These are phyloP conservation scores for Saccharomycopsis sp. DNA, from an alignment of 805 yeast genomes.

Conservation along the genomic window DNA sequence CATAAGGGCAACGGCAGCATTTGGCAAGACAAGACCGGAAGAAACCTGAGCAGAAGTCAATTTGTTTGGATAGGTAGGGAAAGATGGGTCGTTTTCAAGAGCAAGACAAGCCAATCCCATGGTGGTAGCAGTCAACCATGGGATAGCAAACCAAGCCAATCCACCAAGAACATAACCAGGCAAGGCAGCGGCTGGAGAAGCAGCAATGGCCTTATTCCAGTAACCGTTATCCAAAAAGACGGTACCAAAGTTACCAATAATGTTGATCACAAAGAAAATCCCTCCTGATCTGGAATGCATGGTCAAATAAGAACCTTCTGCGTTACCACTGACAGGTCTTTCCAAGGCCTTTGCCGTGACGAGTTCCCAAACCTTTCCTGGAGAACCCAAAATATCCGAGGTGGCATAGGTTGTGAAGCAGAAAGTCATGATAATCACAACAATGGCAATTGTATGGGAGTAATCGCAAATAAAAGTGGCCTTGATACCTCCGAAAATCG, in stretches of 20 bases:
- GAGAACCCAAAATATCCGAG: conserved; percentile 68
- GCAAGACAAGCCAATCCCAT: conserved; percentile 83
- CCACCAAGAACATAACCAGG: conserved; percentile 90
- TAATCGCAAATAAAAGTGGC: conserved; percentile 80
- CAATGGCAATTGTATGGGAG: conserved; percentile 72
- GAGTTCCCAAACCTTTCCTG: conserved; percentile 70
- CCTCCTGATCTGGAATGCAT: conserved; percentile 84
- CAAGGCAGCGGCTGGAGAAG: conserved; percentile 74
- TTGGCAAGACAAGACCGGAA: conserved; percentile 69
- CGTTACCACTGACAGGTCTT: conserved; percentile 64
- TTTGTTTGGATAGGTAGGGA: conserved; percentile 73
- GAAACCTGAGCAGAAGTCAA: conserved; percentile 63
- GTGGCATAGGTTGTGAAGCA: conserved; percentile 75
- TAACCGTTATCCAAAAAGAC: conserved; percentile 83
- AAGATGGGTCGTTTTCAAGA: conserved; percentile 57
- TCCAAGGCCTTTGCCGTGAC: conserved; percentile 53
- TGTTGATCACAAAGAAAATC: conserved; percentile 79
- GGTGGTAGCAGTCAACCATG: conserved; percentile 74
- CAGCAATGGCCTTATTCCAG: conserved; percentile 84
- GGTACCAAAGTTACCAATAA: conserved; percentile 87
- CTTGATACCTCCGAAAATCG: conserved; percentile 74
- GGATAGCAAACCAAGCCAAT: conserved; percentile 86
- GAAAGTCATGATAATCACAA: conserved; percentile 72
- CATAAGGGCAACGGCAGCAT: conserved; percentile 71
- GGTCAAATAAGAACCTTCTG: conserved; percentile 81